Percentiles rank a stretch among this genome's conserved stretches.
These are phyloP conservation scores for Zygnema cylindricum DNA, from an alignment of 139 green algal genomes.

Conservation along the genomic window DNA sequence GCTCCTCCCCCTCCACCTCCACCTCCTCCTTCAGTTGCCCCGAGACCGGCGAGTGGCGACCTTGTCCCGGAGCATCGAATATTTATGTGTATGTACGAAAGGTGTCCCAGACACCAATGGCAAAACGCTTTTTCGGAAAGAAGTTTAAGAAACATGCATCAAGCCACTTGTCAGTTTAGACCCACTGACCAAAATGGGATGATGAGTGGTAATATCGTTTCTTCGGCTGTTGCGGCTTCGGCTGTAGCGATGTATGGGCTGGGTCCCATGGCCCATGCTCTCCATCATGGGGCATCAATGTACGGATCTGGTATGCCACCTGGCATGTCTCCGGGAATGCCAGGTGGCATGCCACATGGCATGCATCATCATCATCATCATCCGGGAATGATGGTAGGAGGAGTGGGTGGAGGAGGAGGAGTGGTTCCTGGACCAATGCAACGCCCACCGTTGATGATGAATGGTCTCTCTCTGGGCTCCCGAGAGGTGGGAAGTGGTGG, in stretches of 20 bases:
- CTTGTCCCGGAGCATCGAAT: slow-evolving; percentile 47
- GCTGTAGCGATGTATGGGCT: slow-evolving; percentile 22
- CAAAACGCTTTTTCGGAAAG: slow-evolving; percentile 47
- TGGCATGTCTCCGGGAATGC: background rate
- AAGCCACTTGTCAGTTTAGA: slow-evolving; percentile 41
- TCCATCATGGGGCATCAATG: background rate
- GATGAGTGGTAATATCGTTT: background rate
- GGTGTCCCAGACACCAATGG: slow-evolving; percentile 54
- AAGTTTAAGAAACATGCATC: slow-evolving; percentile 44
- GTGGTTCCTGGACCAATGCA: too few species aligned
- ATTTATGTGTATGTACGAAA: slow-evolving; percentile 53
- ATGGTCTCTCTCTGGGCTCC: background rate
- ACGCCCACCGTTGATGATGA: too few species aligned
- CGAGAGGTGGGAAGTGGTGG: background rate
- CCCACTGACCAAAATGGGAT: slow-evolving; percentile 6
- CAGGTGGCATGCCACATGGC: background rate
- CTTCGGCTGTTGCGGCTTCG: slow-evolving; percentile 19
- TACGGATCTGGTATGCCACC: background rate
- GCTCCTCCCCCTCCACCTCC: background rate
- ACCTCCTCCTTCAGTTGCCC: background rate
- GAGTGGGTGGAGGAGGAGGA: too few species aligned
- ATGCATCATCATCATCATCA: background rate
- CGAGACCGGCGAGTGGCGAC: slow-evolving; percentile 1
- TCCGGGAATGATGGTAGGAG: too few species aligned
- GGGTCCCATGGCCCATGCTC: background rate